Evolutionary conservation across 2,329 filamentous ascomycete genomes (phyloP).

Genomic region (Dothideomycetes sp.): DNA sequence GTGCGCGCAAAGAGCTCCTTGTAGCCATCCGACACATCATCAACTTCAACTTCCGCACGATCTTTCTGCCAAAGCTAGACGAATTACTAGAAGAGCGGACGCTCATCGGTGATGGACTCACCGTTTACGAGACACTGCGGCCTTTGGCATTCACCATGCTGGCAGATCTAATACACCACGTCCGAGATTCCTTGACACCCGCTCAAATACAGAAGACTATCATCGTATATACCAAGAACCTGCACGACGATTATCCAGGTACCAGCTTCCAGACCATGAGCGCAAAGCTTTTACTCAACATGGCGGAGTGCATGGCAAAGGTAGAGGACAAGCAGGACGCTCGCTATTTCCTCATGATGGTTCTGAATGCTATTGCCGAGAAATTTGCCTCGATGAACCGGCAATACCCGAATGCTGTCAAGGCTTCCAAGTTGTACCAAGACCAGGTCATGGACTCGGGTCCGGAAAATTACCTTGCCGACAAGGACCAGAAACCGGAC

Average conservation of each 20-base stretch:
- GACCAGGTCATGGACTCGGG: slow-evolving; percentile 49
- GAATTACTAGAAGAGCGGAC: slow-evolving; percentile 90
- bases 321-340: slow-evolving; percentile 89
- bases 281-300: slow-evolving; percentile 88
- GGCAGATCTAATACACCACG: slow-evolving; percentile 93
- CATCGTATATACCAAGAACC: slow-evolving; percentile 90
- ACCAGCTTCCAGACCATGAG: slow-evolving; percentile 99
- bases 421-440: slow-evolving; percentile 69
- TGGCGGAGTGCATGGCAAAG: slow-evolving; percentile 96
- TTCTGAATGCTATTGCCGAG: slow-evolving; percentile 92
- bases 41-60: slow-evolving; percentile 95
- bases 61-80: slow-evolving; percentile 89
- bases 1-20: slow-evolving; percentile 83
- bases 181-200: slow-evolving; percentile 75
- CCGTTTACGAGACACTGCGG: slow-evolving; percentile 92
- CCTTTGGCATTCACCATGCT: slow-evolving; percentile 97
- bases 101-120: slow-evolving; percentile 87
- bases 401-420: slow-evolving; percentile 89
- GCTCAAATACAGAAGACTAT: slow-evolving; percentile 93
- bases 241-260: slow-evolving; percentile 91
- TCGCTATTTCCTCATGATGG: slow-evolving; percentile 91
- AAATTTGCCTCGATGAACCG: slow-evolving; percentile 98
- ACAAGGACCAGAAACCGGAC: slow-evolving; percentile 69
- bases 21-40: slow-evolving; percentile 98
- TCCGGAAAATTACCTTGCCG: slow-evolving; percentile 72